Evolutionary conservation across 2,329 filamentous ascomycete genomes (phyloP), one percentile per base, ranked within the genome.

Genomic region (Hirsutella rhossiliensis): DNA sequence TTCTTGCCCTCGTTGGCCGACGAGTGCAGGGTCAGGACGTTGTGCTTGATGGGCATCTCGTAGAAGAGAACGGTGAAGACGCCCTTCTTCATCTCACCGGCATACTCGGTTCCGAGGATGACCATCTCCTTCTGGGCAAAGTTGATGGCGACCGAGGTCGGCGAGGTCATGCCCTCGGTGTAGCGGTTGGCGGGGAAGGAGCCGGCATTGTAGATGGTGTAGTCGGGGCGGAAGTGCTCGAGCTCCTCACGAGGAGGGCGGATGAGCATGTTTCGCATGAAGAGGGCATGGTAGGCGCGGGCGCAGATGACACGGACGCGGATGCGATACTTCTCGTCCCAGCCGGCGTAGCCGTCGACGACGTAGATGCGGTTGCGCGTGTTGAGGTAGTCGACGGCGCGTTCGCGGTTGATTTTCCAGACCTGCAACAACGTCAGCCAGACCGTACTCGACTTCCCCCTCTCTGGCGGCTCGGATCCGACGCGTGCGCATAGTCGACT

Each of bases 211-310:
- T 98, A 98, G 73, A 98, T 97, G 60, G 90, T 90, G 75, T 98
- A 98, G 75, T 98, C 90, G 58, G 92, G 92, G 68, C 95, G 87
- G 80, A 98, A 98, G 71, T 87, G 80, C 73, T 95, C 84, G 44
- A 98, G 82, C 75, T 98, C 89, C 69, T 94, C 86, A 51, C 78
- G 79, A 43, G 82, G 75, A 51, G 92, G 92, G 56, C 92, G 85
- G 74, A 98, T 98, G 62, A 98, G 84, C 92, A 98, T 98, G 78
- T 98, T 98, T 63, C 89, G 87, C 92, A 98, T 98, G 81, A 98
- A 98, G 53, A 98, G 80, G 50, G 92, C 92, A 78, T 98, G 92
- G 78, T 98, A 98, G 68, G 92, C 92, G 64, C 92, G 89, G 54
- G 92, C 92, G 72, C 92, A 98, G 62, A 98, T 89, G 52, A 98